Percentiles rank a stretch among this genome's conserved stretches.
These are phyloP conservation scores for Camellia japonica DNA, from an alignment of 148 eudicot genomes.

Conservation along the genomic window DNA sequence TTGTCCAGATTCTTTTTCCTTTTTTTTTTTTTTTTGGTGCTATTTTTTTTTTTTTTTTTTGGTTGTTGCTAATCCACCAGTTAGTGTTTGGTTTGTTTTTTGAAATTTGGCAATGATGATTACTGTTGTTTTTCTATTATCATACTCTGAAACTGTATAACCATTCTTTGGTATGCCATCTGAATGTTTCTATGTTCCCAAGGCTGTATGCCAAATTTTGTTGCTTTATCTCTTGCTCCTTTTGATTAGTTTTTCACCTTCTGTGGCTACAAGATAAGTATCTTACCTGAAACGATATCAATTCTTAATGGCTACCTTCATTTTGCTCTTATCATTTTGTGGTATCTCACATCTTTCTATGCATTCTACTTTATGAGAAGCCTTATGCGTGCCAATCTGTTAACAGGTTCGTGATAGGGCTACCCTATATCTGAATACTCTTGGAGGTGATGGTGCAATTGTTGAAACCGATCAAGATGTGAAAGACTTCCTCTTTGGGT, in stretches of 20 bases:
- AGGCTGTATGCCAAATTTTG: not conserved
- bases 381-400: slow-evolving; percentile 18
- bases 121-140: not conserved
- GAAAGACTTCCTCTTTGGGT: slow-evolving; percentile 85
- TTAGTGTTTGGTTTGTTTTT: too few relatives aligned
- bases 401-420: slow-evolving; percentile 98
- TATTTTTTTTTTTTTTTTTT: too few relatives aligned
- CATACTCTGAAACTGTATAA: not conserved
- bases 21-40: too few relatives aligned
- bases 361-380: not conserved
- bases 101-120: too few relatives aligned
- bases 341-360: not conserved
- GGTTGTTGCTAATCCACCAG: too few relatives aligned
- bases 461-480: slow-evolving; percentile 81
- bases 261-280: not conserved
- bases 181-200: not conserved
- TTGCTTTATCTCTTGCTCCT: slow-evolving; percentile 1
- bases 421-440: slow-evolving; percentile 77
- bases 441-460: slow-evolving; percentile 78
- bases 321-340: not conserved
- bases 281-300: not conserved
- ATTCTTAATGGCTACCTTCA: not conserved
- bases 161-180: not conserved
- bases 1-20: not conserved
- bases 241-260: not conserved